Evolutionary conservation across 202 grass and related monocot species (phyloP).

Genomic region (Miscanthus sacchariflorus): DNA sequence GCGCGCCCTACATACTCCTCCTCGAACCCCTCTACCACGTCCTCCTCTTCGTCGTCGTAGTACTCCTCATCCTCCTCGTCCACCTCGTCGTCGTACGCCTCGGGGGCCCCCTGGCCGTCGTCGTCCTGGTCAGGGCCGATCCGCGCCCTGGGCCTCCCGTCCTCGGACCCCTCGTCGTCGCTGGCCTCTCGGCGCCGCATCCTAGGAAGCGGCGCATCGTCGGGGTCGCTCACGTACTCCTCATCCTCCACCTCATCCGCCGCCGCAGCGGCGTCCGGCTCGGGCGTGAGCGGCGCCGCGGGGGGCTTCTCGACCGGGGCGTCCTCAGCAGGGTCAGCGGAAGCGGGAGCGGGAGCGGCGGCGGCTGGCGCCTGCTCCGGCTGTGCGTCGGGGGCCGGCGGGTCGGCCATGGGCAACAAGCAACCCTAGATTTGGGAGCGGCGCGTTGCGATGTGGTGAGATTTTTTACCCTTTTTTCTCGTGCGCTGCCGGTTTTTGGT

Average conservation of each 20-base stretch:
- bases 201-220: constrained; percentile 71
- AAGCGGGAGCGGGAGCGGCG: neutral
- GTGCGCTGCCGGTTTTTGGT: constrained; percentile 29
- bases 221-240: constrained; percentile 93
- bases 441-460: constrained; percentile 28
- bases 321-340: neutral
- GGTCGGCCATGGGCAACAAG: constrained; percentile 59
- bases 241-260: constrained; percentile 39
- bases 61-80: constrained; percentile 68
- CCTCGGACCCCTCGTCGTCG: constrained; percentile 80
- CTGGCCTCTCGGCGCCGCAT: constrained; percentile 92
- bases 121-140: constrained; percentile 69
- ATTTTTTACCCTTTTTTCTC: constrained; percentile 9
- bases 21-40: constrained; percentile 56
- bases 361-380: constrained; percentile 3
- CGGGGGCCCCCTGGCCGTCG: constrained; percentile 75
- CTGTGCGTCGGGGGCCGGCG: constrained; percentile 37
- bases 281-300: constrained; percentile 50
- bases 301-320: constrained; percentile 48
- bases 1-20: constrained; percentile 49
- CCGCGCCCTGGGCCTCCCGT: constrained; percentile 53
- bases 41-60: constrained; percentile 63
- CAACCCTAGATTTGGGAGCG: constrained; percentile 65
- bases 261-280: constrained; percentile 61
- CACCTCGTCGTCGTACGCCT: constrained; percentile 81